Conservation (phyloP, 306 rosid species). For the Erythrophleum fordii region DNA sequence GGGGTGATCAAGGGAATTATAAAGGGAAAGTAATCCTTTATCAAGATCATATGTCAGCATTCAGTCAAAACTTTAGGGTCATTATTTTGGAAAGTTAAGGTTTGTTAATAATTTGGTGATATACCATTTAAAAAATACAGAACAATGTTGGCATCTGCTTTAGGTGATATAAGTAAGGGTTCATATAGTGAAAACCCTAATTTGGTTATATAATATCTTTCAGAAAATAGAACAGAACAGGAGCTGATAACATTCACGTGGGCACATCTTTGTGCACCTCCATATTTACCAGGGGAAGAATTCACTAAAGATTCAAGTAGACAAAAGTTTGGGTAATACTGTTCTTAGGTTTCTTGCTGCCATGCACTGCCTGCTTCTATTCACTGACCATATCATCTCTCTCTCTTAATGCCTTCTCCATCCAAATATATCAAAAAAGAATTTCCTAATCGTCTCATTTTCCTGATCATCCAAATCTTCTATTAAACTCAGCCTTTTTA, state of each 20-base stretch:
- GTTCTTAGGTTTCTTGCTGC: neutral
- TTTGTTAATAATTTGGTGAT: neutral
- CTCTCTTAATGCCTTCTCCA: neutral
- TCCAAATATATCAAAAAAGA: neutral
- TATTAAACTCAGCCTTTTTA: neutral
- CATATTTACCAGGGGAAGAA: constrained; percentile 18
- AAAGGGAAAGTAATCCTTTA: neutral
- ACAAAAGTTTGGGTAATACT: neutral
- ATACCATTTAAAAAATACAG: neutral
- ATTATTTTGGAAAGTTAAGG: neutral
- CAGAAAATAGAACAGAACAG: neutral
- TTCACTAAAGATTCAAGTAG: constrained; percentile 4
- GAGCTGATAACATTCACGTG: neutral
- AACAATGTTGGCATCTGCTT: neutral
- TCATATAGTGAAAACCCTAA: no score
- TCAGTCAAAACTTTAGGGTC: neutral
- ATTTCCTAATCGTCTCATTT: neutral
- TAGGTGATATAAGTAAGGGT: neutral
- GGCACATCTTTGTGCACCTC: neutral
- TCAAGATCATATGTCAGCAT: constrained; percentile 5
- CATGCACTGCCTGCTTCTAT: constrained; percentile 7
- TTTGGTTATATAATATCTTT: neutral
- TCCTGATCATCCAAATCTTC: neutral
- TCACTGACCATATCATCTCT: constrained; percentile 2
- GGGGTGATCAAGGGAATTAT: neutral